Evolutionary conservation across 2,329 filamentous ascomycete genomes (phyloP).

Genomic region (Lachnellula willkommii): DNA sequence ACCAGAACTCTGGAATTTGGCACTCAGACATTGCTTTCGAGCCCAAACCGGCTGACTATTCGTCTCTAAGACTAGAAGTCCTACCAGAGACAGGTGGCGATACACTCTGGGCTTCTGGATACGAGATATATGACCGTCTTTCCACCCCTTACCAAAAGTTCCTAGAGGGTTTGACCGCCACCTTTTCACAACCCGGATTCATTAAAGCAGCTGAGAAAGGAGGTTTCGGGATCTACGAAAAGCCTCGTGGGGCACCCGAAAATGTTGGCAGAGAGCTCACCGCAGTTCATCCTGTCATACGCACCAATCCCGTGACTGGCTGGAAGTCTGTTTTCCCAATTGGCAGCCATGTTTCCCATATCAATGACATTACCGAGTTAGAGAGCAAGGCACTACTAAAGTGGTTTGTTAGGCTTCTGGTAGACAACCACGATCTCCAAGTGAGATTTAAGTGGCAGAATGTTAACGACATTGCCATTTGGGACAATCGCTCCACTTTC

Average conservation of each 20-base stretch:
- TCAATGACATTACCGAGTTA: constrained; percentile 45
- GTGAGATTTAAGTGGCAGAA: constrained; percentile 34
- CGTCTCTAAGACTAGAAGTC: constrained; percentile 25
- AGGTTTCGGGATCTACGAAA: constrained; percentile 41
- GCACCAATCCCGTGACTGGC: constrained; percentile 52
- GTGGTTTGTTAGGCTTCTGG: constrained; percentile 47
- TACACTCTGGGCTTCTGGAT: constrained; percentile 62
- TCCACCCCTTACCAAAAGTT: constrained; percentile 51
- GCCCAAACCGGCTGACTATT: constrained; percentile 57
- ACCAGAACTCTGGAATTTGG: constrained; percentile 47
- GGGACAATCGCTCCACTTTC: constrained; percentile 52
- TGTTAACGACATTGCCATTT: constrained; percentile 40
- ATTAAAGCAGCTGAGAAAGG: constrained; percentile 40
- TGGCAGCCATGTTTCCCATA: constrained; percentile 44
- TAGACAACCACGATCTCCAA: constrained; percentile 53
- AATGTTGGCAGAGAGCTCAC: constrained; percentile 45
- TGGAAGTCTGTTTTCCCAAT: constrained; percentile 52
- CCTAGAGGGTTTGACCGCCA: constrained; percentile 54
- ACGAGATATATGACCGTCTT: constrained; percentile 62
- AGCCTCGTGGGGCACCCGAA: constrained; percentile 43
- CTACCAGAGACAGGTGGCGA: constrained; percentile 30
- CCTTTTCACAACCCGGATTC: constrained; percentile 47
- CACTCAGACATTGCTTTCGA: constrained; percentile 63
- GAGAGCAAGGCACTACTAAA: constrained; percentile 45
- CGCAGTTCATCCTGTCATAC: constrained; percentile 48